Evolutionary conservation across 495 filamentous ascomycete species (phyloP).

Genomic region (Jackrogersella multiformis): DNA sequence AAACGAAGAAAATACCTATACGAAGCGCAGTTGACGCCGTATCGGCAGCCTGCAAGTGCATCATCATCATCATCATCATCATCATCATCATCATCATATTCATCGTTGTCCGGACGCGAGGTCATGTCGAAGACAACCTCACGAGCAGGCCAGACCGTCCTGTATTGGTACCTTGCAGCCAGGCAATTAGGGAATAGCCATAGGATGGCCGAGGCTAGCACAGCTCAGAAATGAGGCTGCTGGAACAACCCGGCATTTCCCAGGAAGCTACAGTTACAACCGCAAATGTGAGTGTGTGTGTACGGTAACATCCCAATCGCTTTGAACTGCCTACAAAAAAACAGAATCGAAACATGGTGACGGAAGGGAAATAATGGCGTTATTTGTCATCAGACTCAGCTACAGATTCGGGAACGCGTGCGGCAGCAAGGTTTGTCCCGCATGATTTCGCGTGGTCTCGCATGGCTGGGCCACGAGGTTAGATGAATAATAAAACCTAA

Average conservation of each 20-base stretch:
- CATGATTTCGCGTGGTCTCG: constrained; percentile 28
- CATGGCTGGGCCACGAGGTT: constrained; percentile 35
- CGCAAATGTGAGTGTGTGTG: constrained; percentile 37
- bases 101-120: constrained; percentile 9
- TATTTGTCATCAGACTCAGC: constrained; percentile 30
- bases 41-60: constrained; percentile 3
- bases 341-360: constrained; percentile 30
- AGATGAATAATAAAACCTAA: constrained; percentile 35
- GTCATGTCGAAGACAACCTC: constrained; percentile 22
- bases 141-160: constrained; percentile 9
- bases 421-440: constrained; percentile 38
- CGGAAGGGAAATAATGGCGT: constrained; percentile 15
- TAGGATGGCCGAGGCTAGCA: constrained; percentile 36
- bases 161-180: constrained; percentile 28
- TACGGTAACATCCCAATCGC: constrained; percentile 41
- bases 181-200: constrained; percentile 21
- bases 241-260: constrained; percentile 32
- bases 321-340: constrained; percentile 33
- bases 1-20: constrained; percentile 3
- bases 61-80: no score
- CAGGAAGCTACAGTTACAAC: constrained; percentile 34
- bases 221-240: constrained; percentile 43
- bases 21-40: constrained; percentile 24
- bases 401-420: constrained; percentile 15
- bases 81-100: no score